phyloP scores from a whole-genome alignment of 2,329 filamentous ascomycete genomes.

The Cercospora sp. region DNA sequence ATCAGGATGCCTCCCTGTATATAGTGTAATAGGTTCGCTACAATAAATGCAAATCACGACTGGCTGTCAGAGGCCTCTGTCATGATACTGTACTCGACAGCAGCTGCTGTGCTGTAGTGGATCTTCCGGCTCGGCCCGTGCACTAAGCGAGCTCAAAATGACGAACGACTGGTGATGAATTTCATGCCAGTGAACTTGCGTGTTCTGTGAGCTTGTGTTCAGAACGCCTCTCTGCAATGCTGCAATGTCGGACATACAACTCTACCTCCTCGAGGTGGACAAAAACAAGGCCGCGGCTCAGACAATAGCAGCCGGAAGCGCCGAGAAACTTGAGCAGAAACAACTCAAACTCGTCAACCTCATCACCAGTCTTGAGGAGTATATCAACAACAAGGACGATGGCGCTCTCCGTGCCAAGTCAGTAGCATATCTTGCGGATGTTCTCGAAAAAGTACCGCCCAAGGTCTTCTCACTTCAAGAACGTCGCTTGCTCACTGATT shows the following conservation, averaged over 20 bases:
- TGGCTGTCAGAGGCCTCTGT: background rate
- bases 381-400: slow-evolving; percentile 65
- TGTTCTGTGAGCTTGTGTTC: background rate
- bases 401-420: slow-evolving; percentile 59
- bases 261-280: slow-evolving; percentile 54
- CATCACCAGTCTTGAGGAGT: slow-evolving; percentile 65
- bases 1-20: slow-evolving; percentile 25
- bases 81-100: background rate
- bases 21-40: slow-evolving; percentile 28
- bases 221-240: slow-evolving; percentile 17
- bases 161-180: slow-evolving; percentile 1
- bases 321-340: slow-evolving; percentile 56
- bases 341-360: slow-evolving; percentile 62
- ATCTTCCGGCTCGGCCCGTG: background rate
- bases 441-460: slow-evolving; percentile 53
- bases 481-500: slow-evolving; percentile 60
- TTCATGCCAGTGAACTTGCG: background rate
- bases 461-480: slow-evolving; percentile 63
- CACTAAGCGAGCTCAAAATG: slow-evolving; percentile 3
- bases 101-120: background rate
- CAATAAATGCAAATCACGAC: slow-evolving; percentile 9
- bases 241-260: slow-evolving; percentile 55
- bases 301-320: slow-evolving; percentile 47
- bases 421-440: slow-evolving; percentile 54
- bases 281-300: slow-evolving; percentile 50